Percentiles rank a stretch among this genome's conserved stretches.
phyloP scores from a whole-genome alignment of 768 basidiomycete genomes.

The Serendipita sp. region DNA sequence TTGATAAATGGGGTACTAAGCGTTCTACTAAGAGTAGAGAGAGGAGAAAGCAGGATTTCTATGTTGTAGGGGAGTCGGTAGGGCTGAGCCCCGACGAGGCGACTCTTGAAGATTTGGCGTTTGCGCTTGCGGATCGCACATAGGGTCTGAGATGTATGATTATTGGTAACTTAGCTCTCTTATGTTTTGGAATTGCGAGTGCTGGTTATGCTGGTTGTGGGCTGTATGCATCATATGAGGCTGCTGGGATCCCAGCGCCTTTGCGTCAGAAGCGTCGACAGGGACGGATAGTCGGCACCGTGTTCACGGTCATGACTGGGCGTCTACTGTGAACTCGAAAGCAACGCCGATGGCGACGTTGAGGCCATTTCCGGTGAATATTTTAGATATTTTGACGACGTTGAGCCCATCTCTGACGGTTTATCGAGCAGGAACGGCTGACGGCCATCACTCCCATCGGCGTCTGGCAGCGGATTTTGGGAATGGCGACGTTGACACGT shows the following conservation, averaged over 20 bases:
- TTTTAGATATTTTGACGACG: background rate
- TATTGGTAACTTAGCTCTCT: background rate
- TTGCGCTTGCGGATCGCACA: background rate
- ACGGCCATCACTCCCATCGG: background rate
- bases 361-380: slow-evolving; percentile 4
- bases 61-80: background rate
- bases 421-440: background rate
- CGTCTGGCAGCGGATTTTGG: background rate
- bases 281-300: background rate
- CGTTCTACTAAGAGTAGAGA: background rate
- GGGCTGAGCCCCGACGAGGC: background rate
- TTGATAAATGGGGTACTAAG: background rate
- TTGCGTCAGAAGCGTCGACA: background rate
- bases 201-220: background rate
- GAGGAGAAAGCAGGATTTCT: background rate
- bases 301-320: background rate
- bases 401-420: background rate
- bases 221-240: background rate
- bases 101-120: background rate
- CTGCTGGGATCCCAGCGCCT: slow-evolving; percentile 4
- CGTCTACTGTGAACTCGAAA: background rate
- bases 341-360: slow-evolving; percentile 1
- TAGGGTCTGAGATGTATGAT: too few species aligned
- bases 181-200: too few species aligned
- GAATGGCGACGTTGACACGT: background rate